These are phyloP conservation scores for Colletotrichum trifolii DNA, from an alignment of 2,329 filamentous ascomycete genomes.

Conservation along the genomic window DNA sequence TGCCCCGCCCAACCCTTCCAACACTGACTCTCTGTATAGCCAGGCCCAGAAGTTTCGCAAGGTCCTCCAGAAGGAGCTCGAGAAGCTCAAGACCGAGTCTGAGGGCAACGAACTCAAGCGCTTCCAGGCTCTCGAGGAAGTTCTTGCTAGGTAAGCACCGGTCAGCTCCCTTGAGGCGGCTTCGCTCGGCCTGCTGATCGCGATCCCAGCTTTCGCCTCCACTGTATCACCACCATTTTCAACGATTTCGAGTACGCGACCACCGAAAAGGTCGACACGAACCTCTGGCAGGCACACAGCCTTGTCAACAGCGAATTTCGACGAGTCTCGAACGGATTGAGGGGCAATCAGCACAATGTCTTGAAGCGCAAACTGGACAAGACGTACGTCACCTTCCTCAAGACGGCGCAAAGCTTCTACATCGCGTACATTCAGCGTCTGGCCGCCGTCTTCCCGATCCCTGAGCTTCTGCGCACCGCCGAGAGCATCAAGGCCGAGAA, in stretches of 20 bases:
- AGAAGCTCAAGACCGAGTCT: slow-evolving; percentile 52
- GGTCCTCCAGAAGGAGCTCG: slow-evolving; percentile 55
- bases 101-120: slow-evolving; percentile 52
- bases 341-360: slow-evolving; percentile 63
- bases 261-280: slow-evolving; percentile 72
- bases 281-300: slow-evolving; percentile 83
- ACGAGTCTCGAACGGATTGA: slow-evolving; percentile 70
- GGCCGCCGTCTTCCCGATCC: slow-evolving; percentile 68
- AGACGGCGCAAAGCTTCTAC: slow-evolving; percentile 89
- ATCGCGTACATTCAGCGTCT: slow-evolving; percentile 84
- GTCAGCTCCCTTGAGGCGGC: slow-evolving; percentile 3
- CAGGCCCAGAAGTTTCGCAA: slow-evolving; percentile 56
- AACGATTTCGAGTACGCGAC: slow-evolving; percentile 75
- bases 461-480: slow-evolving; percentile 59
- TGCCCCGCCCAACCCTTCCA: background rate
- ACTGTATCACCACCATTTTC: slow-evolving; percentile 79
- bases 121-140: slow-evolving; percentile 56
- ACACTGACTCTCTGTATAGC: slow-evolving; percentile 44
- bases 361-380: slow-evolving; percentile 83
- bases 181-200: slow-evolving; percentile 30
- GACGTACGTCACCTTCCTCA: slow-evolving; percentile 85
- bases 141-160: slow-evolving; percentile 54
- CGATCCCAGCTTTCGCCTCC: slow-evolving; percentile 70
- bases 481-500: slow-evolving; percentile 55
- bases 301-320: slow-evolving; percentile 83